Base-by-base conservation (phyloP, 257 asterid species). In the Nicotiana sylvestris region DNA sequence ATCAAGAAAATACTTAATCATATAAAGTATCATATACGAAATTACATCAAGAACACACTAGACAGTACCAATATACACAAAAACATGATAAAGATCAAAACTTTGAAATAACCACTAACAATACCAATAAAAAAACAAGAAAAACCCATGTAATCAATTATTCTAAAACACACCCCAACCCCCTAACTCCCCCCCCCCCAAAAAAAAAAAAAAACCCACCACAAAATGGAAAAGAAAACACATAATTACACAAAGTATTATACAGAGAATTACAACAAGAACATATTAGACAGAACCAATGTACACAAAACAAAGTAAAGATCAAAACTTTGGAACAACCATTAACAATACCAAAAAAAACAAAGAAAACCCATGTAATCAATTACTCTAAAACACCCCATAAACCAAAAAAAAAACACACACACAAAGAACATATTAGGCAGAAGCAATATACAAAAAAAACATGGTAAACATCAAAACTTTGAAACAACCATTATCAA, bases 401-500 rank as follows among this genome's bases (percentile, higher is more conserved):
- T 3, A 21, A 43, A 32, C 49, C 49, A 43, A 25, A 62, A 46
- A 21, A 21, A 21, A 21, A 21, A 21, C 21, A 62, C 8, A 15
- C 0, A 11, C 49, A 39, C 49, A 9, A 39, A 6, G 49, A 6
- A 7, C 43, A 46, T 2, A 53, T 39, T 8, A 6, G 30, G 53
- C 17, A 35, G 76, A 68, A 68, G 76, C 29, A 68, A 51, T 46
- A 80, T 6, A 76, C 57, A 21, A 5, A 65, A 51, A 55, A 18
- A 79, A 81, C 77, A 61, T 39, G 58, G 77, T 33, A 78, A 70
- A 66, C 67, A 79, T 53, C 66, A 49, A 76, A 81, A 77, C 81
- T 72, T 57, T 78, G 39, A 11, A 82, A 37, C 60, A 85, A 35
- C 39, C 56, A 46, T 78, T 57, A 53, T 30, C 74, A 67, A 49